A percentile compares a stretch with the other conserved stretches of the same genome.
These are phyloP conservation scores for Ichthyophthirius multifiliis DNA, from an alignment of 169 alveolate genomes.

Conservation along the genomic window DNA sequence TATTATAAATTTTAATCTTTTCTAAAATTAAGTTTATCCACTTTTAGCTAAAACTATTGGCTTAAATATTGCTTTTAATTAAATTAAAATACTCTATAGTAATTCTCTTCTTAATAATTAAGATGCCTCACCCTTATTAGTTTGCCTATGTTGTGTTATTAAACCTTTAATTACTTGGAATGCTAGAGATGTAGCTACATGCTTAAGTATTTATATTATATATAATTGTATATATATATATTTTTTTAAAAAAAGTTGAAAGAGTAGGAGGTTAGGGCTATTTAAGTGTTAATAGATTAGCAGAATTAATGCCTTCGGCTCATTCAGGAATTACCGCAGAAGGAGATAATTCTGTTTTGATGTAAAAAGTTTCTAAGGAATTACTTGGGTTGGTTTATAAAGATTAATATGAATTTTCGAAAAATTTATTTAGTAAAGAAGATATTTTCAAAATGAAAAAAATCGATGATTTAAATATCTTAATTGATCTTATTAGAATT, in stretches of 20 bases:
- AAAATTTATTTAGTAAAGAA: conserved; percentile 21
- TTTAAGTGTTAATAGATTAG: conserved; percentile 41
- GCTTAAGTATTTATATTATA: not conserved
- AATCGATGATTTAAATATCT: not conserved
- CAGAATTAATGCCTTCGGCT: conserved; percentile 20
- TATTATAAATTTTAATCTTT: conserved; percentile 42
- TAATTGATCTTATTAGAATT: conserved; percentile 27
- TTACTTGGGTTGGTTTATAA: conserved; percentile 22
- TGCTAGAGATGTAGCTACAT: conserved; percentile 33
- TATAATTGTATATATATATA: not conserved
- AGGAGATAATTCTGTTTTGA: conserved; percentile 66
- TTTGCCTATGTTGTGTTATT: conserved; percentile 48
- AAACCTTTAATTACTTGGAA: conserved; percentile 60
- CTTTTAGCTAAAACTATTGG: conserved; percentile 50
- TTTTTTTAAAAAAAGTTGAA: conserved; percentile 11
- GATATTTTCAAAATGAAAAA: conserved; percentile 8
- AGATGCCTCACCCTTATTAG: conserved; percentile 14
- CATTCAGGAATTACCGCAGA: conserved; percentile 71
- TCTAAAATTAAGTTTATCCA: conserved; percentile 55
- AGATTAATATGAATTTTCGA: conserved; percentile 26
- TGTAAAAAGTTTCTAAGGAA: conserved; percentile 56
- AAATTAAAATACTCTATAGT: conserved; percentile 20
- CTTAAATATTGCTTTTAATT: conserved; percentile 34
- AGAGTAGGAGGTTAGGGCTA: conserved; percentile 61
- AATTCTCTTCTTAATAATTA: conserved; percentile 13